Evolutionary conservation across 2,329 filamentous ascomycete genomes (phyloP).

Genomic region (Teratosphaeria viscida): DNA sequence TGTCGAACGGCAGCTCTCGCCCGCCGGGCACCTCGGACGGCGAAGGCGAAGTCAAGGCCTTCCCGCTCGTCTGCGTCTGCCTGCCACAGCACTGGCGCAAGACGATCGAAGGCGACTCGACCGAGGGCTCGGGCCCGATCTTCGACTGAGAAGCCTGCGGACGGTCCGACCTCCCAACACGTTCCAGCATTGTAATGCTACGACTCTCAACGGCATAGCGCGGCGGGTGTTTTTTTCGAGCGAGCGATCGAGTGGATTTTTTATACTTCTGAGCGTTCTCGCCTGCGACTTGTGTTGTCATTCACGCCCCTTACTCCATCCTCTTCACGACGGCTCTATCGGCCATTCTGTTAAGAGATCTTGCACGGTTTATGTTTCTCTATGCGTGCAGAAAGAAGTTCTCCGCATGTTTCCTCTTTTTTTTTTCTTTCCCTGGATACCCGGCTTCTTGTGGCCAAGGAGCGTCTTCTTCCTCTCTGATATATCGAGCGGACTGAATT

Average conservation of each 20-base stretch:
- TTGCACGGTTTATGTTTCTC: not conserved
- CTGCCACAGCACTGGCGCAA: conserved; percentile 92
- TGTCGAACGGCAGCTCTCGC: conserved; percentile 61
- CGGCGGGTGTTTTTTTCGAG: conserved; percentile 1
- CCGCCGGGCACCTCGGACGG: conserved; percentile 13
- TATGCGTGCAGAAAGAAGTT: not conserved
- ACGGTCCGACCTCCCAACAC: not conserved
- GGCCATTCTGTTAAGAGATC: not conserved
- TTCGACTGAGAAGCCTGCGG: conserved; percentile 1
- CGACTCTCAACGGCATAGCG: conserved; percentile 8
- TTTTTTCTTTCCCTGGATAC: not conserved
- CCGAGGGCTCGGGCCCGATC: conserved; percentile 17
- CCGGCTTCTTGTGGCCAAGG: not conserved
- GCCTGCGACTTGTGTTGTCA: not conserved
- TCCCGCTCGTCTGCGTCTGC: conserved; percentile 93
- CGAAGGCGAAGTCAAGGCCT: conserved; percentile 84
- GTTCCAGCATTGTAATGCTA: conserved; percentile 1
- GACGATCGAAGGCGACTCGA: conserved; percentile 77
- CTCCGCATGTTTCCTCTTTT: not conserved
- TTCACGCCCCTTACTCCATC: not conserved
- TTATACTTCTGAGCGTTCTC: not conserved
- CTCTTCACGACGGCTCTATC: not conserved
- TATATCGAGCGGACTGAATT: not conserved
- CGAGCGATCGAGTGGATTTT: no score
- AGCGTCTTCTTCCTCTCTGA: not conserved